Evolutionary conservation across 73 alveolate species (phyloP).

Genomic region (Blepharisma japonicum): DNA sequence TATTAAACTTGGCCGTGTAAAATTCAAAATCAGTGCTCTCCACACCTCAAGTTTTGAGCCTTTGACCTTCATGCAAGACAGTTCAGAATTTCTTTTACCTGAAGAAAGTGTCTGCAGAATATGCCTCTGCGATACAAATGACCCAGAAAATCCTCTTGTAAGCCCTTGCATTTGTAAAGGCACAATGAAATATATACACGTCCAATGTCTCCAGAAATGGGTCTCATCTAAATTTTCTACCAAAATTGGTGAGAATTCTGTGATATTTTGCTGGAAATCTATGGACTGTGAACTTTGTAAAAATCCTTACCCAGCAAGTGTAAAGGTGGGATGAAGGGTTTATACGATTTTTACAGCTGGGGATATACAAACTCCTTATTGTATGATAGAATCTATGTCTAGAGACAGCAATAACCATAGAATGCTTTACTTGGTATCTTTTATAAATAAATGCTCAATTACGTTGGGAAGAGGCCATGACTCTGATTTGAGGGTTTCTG

Average conservation of each 20-base stretch:
- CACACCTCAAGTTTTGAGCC: not conserved
- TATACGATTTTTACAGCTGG: not conserved
- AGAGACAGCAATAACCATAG: not conserved
- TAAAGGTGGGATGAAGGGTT: not conserved
- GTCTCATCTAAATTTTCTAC: conserved; percentile 32
- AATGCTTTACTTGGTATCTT: conserved; percentile 30
- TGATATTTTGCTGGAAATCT: conserved; percentile 44
- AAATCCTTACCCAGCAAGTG: conserved; percentile 28
- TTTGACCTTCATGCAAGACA: not conserved
- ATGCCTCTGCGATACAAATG: conserved; percentile 46
- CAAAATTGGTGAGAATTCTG: conserved; percentile 35
- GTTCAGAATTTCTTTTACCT: not conserved
- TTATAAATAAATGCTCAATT: conserved; percentile 44
- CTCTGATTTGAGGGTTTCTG: conserved; percentile 55
- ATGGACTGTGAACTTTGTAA: conserved; percentile 61
- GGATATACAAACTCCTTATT: conserved; percentile 2
- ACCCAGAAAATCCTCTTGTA: conserved; percentile 42
- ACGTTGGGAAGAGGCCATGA: conserved; percentile 71
- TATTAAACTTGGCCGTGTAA: conserved; percentile 19
- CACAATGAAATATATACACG: conserved; percentile 60
- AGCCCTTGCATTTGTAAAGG: conserved; percentile 73
- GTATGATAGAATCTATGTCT: conserved; percentile 20
- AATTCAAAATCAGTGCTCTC: not conserved
- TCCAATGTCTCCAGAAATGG: conserved; percentile 60
- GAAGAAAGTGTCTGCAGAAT: not conserved